Base-by-base conservation (phyloP, 1,139 yeast genomes). In the Blastobotrys ciferrii region DNA sequence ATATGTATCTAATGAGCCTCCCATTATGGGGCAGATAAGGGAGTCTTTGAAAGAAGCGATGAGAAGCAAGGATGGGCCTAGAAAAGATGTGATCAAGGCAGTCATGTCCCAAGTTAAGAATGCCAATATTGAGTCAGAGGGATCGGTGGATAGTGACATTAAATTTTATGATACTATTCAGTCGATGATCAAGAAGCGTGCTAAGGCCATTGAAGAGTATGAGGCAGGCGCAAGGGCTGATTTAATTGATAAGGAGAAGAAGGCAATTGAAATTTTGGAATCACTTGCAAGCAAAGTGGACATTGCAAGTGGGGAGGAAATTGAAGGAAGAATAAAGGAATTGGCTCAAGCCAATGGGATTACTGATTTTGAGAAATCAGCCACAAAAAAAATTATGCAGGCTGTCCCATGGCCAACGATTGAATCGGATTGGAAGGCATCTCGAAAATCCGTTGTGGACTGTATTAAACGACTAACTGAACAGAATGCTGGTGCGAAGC, bases 21-120 rank as follows among this genome's bases (percentile, higher is more conserved):
- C 71, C 1, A 55, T 67, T 15, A 66, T 68, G 69, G 56, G 61
- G 3, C 36, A 44, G 17, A 62, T 68, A 14, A 59, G 71, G n/a
- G 59, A 59, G 47, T 52, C 56, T 18, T 60, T 68, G 36, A 68
- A 68, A 50, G 53, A 48, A 6, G 71, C 72, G 12, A 68, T 68
- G 71, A 54, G 61, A 40, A 47, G 62, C 14, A 62, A 66, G 11
- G 58, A 57, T 32, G 36, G 46, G 5, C 37, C 52, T 38, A 63
- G 65, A 54, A 81, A 81, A 58, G 80, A 77, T 44, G 81, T 84
- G 1, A 72, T 82, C 38, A 73, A 82, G 54, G 72, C 78, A 12
- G 69, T 82, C 9, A 67, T 82, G 60, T 72, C 85, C 3, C 76
- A 75, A 14, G 75, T 81, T 53, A 82, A 82, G 65, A 82, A 82